phyloP scores from a whole-genome alignment of 768 basidiomycete species.

The Lentinus tigrinus region DNA sequence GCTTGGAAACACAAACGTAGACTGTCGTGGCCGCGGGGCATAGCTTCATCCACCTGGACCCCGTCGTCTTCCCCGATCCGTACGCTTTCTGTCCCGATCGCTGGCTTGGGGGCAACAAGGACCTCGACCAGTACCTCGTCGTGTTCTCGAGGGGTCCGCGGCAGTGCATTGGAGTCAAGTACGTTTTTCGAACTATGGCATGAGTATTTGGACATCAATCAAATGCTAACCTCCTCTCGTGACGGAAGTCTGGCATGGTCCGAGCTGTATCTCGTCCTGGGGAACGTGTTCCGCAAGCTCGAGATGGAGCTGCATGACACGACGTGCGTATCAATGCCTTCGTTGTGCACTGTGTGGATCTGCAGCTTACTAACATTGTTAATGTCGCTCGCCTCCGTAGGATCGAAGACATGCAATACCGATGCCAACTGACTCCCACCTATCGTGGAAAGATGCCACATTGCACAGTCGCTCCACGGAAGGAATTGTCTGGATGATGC shows the following conservation, averaged over 20 bases:
- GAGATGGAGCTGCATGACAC: constrained; percentile 30
- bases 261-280: constrained; percentile 42
- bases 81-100: constrained; percentile 40
- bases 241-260: constrained; percentile 41
- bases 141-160: constrained; percentile 45
- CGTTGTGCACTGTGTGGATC: no score
- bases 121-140: constrained; percentile 42
- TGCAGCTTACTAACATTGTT: not conserved
- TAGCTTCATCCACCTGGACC: constrained; percentile 38
- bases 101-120: constrained; percentile 38
- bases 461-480: no score
- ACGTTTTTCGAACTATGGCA: constrained; percentile 16
- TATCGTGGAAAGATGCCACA: not conserved
- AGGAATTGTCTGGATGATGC: no score
- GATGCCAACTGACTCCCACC: not conserved
- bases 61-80: constrained; percentile 42
- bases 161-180: constrained; percentile 47
- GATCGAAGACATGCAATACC: not conserved
- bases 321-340: no score
- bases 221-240: not conserved
- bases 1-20: no score
- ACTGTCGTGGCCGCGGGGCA: constrained; percentile 42
- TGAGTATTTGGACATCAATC: not conserved
- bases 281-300: constrained; percentile 39
- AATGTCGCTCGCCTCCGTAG: not conserved